A percentile compares a stretch with the other conserved stretches of the same genome.
These are phyloP conservation scores for Salix arbutifolia DNA, from an alignment of 345 rosid genomes.

Conservation along the genomic window DNA sequence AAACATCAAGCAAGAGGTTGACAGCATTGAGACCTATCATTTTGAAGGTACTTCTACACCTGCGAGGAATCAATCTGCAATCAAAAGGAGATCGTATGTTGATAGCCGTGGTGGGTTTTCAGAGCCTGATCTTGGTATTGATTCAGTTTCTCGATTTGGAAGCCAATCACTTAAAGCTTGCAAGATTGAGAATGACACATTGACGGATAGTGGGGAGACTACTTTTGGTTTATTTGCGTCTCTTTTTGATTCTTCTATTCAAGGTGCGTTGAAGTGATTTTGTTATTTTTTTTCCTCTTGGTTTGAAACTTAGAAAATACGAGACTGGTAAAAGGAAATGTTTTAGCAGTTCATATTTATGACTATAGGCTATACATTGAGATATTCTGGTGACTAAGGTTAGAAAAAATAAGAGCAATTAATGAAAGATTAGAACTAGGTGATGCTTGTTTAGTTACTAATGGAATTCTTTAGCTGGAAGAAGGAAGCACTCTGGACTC, in stretches of 20 bases:
- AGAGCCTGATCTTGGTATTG: conserved; percentile 41
- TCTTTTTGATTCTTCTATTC: conserved; percentile 80
- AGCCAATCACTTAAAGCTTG: conserved; percentile 67
- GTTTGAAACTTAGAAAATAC: background rate
- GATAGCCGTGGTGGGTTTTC: conserved; percentile 33
- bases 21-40: conserved; percentile 45
- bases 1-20: conserved; percentile 84
- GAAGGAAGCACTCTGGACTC: too few species aligned
- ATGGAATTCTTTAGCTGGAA: too few species aligned
- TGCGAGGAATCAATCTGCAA: conserved; percentile 38
- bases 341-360: background rate
- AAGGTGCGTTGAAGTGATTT: conserved; percentile 44
- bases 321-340: background rate
- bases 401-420: background rate
- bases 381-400: background rate
- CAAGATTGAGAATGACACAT: conserved; percentile 76
- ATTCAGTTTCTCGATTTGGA: conserved; percentile 42
- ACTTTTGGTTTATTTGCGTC: conserved; percentile 75
- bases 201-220: conserved; percentile 63
- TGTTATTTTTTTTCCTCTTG: background rate
- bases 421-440: background rate
- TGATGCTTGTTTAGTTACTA: too few species aligned
- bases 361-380: background rate
- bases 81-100: conserved; percentile 43
- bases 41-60: conserved; percentile 35